phyloP scores from a whole-genome alignment of 129 eudicot species.

The Lonicera japonica region DNA sequence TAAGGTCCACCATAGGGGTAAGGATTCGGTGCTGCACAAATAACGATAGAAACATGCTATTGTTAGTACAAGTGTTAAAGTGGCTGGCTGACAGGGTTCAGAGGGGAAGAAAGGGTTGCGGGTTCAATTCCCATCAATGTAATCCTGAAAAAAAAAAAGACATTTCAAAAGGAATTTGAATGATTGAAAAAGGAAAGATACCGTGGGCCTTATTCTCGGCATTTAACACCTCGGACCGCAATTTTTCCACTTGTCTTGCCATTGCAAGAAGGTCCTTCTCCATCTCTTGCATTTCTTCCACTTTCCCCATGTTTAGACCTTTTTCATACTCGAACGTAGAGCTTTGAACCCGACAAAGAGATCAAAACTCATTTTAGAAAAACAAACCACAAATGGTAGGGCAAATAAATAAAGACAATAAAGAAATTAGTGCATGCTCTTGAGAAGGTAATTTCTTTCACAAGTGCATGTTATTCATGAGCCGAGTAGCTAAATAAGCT shows the following conservation, averaged over 20 bases:
- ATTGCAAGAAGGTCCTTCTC: constrained; percentile 62
- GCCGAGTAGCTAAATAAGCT: no score
- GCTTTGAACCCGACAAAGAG: constrained; percentile 25
- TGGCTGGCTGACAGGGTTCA: no score
- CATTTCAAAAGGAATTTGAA: background rate
- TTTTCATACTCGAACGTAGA: constrained; percentile 66
- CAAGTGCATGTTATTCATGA: no score
- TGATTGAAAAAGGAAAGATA: constrained; percentile 21
- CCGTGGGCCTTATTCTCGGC: constrained; percentile 66
- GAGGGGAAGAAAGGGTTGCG: background rate
- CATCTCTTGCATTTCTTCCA: constrained; percentile 51
- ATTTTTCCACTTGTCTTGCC: constrained; percentile 57
- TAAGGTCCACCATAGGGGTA: constrained; percentile 32
- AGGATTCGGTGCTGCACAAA: constrained; percentile 35
- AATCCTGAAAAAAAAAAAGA: background rate
- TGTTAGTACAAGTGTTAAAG: background rate
- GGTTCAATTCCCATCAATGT: background rate
- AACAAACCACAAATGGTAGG: no score
- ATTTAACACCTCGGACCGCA: constrained; percentile 52
- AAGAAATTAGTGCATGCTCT: no score
- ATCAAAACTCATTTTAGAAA: background rate
- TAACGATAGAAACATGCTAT: background rate
- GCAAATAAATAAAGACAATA: no score
- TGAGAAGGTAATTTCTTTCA: no score
- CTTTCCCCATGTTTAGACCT: constrained; percentile 56